These are phyloP conservation scores for Cornus florida DNA, from an alignment of 148 eudicot genomes.

Conservation along the genomic window DNA sequence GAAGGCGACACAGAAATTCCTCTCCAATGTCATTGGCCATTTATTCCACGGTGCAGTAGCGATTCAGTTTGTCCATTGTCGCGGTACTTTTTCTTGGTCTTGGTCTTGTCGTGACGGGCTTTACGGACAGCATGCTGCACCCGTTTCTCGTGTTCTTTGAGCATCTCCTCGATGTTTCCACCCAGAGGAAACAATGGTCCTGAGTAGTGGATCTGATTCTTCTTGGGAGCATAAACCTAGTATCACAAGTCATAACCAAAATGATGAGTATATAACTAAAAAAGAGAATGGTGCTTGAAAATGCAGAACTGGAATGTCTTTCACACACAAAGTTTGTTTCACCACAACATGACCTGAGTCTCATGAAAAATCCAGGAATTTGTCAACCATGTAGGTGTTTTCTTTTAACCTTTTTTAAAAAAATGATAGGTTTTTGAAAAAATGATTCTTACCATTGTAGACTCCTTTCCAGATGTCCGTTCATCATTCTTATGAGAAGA, in stretches of 20 bases:
- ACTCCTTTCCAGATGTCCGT: constrained; percentile 29
- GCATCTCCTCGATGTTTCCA: constrained; percentile 70
- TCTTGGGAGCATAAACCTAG: constrained; percentile 40
- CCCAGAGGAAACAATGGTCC: constrained; percentile 65
- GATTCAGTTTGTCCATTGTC: constrained; percentile 59
- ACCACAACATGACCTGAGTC: not conserved
- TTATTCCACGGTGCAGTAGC: constrained; percentile 32
- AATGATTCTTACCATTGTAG: constrained; percentile 22
- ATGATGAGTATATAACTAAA: not conserved
- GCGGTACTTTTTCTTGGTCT: constrained; percentile 28
- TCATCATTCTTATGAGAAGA: constrained; percentile 38
- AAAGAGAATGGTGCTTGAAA: not conserved
- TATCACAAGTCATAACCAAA: constrained; percentile 4
- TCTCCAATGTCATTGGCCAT: constrained; percentile 12
- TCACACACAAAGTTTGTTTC: not conserved
- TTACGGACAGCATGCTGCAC: constrained; percentile 67
- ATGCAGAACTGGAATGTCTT: too few species aligned
- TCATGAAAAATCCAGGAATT: constrained; percentile 2
- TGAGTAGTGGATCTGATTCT: constrained; percentile 57
- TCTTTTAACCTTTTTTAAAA: not conserved
- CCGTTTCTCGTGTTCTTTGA: constrained; percentile 68
- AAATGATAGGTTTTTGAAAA: not conserved
- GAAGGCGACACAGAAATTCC: not conserved
- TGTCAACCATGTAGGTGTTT: not conserved
- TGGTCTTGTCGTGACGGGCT: constrained; percentile 59